phyloP scores from a whole-genome alignment of 306 rosid genomes.

The Sindora glabra region DNA sequence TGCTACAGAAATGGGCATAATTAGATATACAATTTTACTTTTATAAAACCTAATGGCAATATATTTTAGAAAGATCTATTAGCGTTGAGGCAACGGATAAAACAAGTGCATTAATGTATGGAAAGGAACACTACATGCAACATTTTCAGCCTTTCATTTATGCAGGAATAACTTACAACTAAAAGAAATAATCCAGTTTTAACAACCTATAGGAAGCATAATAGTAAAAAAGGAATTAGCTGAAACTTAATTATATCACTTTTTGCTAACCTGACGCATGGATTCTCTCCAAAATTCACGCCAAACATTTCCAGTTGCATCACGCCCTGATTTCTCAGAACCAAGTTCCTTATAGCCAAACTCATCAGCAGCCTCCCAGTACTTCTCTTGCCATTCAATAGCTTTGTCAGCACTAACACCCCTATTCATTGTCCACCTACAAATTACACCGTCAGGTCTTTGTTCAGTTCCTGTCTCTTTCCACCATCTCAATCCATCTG shows the following conservation, averaged over 20 bases:
- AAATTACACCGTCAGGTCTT: slow-evolving; percentile 83
- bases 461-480: slow-evolving; percentile 71
- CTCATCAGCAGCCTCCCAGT: slow-evolving; percentile 93
- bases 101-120: slow-evolving; percentile 2
- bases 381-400: slow-evolving; percentile 86
- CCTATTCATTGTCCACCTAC: slow-evolving; percentile 80
- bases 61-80: background rate
- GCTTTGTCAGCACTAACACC: slow-evolving; percentile 77
- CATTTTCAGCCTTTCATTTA: too few relatives aligned
- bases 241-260: background rate
- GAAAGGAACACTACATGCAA: background rate
- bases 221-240: background rate
- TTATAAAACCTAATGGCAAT: too few relatives aligned
- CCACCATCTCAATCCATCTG: slow-evolving; percentile 88
- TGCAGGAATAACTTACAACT: background rate
- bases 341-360: slow-evolving; percentile 93
- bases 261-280: slow-evolving; percentile 58
- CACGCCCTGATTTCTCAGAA: slow-evolving; percentile 94
- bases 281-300: slow-evolving; percentile 93
- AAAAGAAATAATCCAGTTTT: background rate
- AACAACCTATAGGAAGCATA: background rate
- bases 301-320: slow-evolving; percentile 84
- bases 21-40: background rate
- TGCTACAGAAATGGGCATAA: background rate
- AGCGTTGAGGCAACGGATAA: background rate